Percentiles rank a stretch among this genome's conserved stretches.
Conservation (phyloP, 305 asterid genomes). For the Nicotiana rustica region DNA sequence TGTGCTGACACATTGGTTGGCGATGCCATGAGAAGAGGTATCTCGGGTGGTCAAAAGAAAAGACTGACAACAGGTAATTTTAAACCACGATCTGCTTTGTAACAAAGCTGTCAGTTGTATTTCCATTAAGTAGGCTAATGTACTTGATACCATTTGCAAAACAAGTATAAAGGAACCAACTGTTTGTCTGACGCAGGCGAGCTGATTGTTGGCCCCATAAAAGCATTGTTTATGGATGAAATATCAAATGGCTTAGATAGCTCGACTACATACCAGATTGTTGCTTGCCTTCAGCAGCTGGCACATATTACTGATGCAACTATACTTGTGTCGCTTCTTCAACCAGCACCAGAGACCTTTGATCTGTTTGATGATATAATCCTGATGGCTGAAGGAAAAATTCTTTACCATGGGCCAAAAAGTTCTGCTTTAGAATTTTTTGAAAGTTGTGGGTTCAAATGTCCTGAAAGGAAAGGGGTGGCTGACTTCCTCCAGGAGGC, state of each 20-base stretch:
- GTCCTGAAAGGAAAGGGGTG: constrained; percentile 69
- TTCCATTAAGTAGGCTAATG: not conserved
- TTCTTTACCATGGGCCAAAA: constrained; percentile 77
- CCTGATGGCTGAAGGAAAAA: constrained; percentile 79
- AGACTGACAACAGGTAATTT: constrained; percentile 77
- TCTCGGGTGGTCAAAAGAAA: constrained; percentile 94
- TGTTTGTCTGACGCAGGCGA: constrained; percentile 58
- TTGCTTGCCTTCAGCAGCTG: constrained; percentile 74
- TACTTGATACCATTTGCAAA: not conserved
- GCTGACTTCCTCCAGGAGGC: constrained; percentile 73
- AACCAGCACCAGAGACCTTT: constrained; percentile 91
- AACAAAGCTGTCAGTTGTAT: not conserved
- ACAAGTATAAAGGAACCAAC: not conserved
- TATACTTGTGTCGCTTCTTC: constrained; percentile 79
- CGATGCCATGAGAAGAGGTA: constrained; percentile 81
- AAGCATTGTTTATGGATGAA: constrained; percentile 83
- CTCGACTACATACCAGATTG: constrained; percentile 77
- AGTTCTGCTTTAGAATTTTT: constrained; percentile 59
- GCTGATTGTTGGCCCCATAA: constrained; percentile 87
- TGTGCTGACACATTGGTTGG: constrained; percentile 78
- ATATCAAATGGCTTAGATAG: constrained; percentile 88
- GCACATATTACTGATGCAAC: constrained; percentile 79
- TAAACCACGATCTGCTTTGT: not conserved
- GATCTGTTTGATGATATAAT: constrained; percentile 85
- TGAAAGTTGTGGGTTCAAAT: constrained; percentile 56